Percentiles rank a stretch among this genome's conserved stretches.
These are phyloP conservation scores for Trichoderma sp. DNA, from an alignment of 2,329 filamentous ascomycete species.

Conservation along the genomic window DNA sequence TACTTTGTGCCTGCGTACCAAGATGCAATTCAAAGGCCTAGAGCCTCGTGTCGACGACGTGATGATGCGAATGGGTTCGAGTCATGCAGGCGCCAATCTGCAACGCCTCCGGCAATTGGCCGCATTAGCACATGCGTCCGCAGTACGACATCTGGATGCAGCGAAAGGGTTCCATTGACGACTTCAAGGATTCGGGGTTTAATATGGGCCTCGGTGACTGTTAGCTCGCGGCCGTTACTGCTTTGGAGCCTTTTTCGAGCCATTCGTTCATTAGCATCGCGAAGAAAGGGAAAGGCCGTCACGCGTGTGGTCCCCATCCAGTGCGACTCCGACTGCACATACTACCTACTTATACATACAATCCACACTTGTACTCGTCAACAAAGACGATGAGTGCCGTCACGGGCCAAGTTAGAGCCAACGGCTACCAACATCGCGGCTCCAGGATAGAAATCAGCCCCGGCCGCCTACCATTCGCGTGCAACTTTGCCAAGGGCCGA, in stretches of 20 bases:
- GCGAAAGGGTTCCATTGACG: not conserved
- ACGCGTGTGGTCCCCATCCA: not conserved
- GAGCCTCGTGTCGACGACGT: slow-evolving; percentile 13
- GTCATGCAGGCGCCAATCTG: slow-evolving; percentile 22
- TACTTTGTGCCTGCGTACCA: not conserved
- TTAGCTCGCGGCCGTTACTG: not conserved
- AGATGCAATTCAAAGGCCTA: not conserved
- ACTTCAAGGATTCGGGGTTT: not conserved
- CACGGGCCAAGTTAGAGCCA: not conserved
- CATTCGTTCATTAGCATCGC: not conserved
- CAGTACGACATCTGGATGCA: slow-evolving; percentile 19
- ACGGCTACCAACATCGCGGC: not conserved
- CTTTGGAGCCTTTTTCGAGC: not conserved
- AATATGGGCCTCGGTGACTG: not conserved
- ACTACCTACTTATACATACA: too few relatives aligned
- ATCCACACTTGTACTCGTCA: not conserved
- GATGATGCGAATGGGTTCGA: slow-evolving; percentile 19
- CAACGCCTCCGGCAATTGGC: slow-evolving; percentile 21
- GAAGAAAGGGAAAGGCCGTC: not conserved
- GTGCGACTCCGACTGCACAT: not conserved
- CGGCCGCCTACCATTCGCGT: not conserved
- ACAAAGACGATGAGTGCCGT: not conserved
- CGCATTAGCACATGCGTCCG: slow-evolving; percentile 22
- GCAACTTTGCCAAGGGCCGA: not conserved
- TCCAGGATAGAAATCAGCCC: not conserved